Evolutionary conservation across 371 early-diverging fungal species (phyloP).

Genomic region (Rhizomucor miehei): DNA sequence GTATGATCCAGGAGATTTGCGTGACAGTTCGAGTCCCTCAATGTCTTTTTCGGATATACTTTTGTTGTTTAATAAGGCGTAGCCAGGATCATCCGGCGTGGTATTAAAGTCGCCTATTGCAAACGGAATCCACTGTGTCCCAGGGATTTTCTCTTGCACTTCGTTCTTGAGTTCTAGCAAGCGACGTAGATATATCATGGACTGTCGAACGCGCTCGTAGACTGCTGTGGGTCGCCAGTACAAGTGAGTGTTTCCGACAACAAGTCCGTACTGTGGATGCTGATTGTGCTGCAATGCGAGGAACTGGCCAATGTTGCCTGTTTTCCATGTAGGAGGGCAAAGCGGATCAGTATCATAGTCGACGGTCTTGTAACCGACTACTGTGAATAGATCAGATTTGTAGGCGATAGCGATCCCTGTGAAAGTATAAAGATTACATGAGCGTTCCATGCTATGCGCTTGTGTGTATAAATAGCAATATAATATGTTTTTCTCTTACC

Average conservation of each 20-base stretch:
- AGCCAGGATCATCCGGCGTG: constrained; percentile 49
- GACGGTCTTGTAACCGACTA: constrained; percentile 29
- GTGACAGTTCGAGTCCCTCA: constrained; percentile 24
- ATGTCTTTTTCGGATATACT: constrained; percentile 15
- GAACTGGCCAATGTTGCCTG: constrained; percentile 53
- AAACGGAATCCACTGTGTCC: constrained; percentile 22
- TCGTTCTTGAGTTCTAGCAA: constrained; percentile 19
- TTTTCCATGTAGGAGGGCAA: constrained; percentile 43
- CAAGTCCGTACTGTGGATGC: constrained; percentile 19
- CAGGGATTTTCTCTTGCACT: not conserved
- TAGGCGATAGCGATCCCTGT: constrained; percentile 34
- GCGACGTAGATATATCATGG: constrained; percentile 25
- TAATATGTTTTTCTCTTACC: constrained; percentile 16
- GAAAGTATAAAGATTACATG: no score
- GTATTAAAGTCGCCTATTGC: constrained; percentile 54
- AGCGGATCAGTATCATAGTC: constrained; percentile 45
- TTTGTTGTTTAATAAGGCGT: constrained; percentile 19
- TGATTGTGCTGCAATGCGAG: constrained; percentile 26
- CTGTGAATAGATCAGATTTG: constrained; percentile 28
- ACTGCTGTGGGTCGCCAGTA: constrained; percentile 59
- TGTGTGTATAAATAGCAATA: not conserved
- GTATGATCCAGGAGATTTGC: constrained; percentile 9
- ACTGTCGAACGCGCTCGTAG: constrained; percentile 58
- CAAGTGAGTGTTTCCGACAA: constrained; percentile 43
- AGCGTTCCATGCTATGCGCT: not conserved